Percentiles rank a stretch among this genome's conserved stretches.
These are phyloP conservation scores for Tolypocladium ophioglossoides DNA, from an alignment of 2,329 filamentous ascomycete species.

Conservation along the genomic window DNA sequence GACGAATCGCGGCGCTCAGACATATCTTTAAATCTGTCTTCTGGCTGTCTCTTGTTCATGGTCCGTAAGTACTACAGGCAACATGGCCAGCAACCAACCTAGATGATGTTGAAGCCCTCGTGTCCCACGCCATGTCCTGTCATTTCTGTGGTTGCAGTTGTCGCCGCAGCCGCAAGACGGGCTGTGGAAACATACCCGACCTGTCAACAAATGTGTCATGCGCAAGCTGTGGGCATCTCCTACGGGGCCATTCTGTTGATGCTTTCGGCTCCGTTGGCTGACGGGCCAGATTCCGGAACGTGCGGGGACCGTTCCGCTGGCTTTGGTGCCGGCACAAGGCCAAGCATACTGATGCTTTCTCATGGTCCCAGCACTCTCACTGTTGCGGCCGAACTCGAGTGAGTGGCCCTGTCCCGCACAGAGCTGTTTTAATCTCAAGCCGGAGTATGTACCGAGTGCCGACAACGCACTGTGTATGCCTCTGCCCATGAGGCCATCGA, in stretches of 20 bases:
- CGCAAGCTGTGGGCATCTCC: neutral
- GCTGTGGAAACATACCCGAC: neutral
- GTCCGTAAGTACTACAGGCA: neutral
- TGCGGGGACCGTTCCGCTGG: neutral
- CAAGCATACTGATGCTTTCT: constrained; percentile 2
- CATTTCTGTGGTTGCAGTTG: neutral
- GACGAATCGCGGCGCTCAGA: neutral
- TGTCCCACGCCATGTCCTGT: neutral
- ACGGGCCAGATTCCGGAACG: neutral
- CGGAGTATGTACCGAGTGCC: neutral
- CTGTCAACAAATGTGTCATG: neutral
- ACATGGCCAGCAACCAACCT: neutral
- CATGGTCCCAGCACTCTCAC: neutral
- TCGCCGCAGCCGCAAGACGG: neutral
- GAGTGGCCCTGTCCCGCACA: neutral
- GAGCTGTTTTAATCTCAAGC: neutral
- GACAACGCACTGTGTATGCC: neutral
- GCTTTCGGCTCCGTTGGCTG: neutral
- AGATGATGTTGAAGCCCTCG: neutral
- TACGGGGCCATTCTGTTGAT: neutral
- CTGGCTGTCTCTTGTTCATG: neutral
- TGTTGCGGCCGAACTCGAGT: neutral
- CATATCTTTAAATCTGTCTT: neutral
- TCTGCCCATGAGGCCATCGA: neutral
- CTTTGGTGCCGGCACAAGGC: constrained; percentile 4